Base-by-base conservation (phyloP, 768 basidiomycete genomes). In the Tylopilus sp. region DNA sequence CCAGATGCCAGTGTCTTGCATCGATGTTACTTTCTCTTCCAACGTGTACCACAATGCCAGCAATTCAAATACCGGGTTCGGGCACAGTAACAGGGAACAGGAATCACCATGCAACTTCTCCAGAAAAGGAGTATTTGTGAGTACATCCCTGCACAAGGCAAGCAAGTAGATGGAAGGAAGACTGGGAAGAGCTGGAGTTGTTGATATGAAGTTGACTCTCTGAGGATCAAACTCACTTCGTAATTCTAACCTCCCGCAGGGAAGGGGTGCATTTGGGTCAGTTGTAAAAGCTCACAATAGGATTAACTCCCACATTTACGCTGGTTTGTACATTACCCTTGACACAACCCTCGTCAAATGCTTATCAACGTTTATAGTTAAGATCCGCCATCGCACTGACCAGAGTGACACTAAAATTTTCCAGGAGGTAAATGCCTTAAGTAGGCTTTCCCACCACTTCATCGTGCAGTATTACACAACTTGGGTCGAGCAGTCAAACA, bases 221-320 rank as follows among this genome's bases (percentile, higher is more conserved):
- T 22, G 24, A 48, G 21, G 7, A 3, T 29, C n/a, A 17, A 24
- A n/a, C 4, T 21, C 42, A 12, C n/a, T n/a, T n/a, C n/a, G 42
- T 49, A 19, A 37, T 9, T 9, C 34, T 49, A 12, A 41, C 25
- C 8, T 38, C 26, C 12, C 31, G 3, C 56, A 92, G 89, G 93
- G 93, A 1, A 87, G 87, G 64, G 94, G 94, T 1, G 92, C 82
- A 0, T 96, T 92, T 68, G 93, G 93, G 0, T 89, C 91, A n/a
- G 93, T 97, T 0, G 92, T 97, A 29, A 97, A 97, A 66, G 94
- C 93, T 3, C 78, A 86, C 42, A 93, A 96, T 63, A 89, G 84
- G 74, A 84, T 95, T 21, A 94, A 97, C 64, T 80, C 77, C 12
- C 78, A 88, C 22, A 89, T 92, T 51, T 94, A 93, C 65, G 91